Base-by-base conservation (phyloP, 768 basidiomycete genomes). In the Leccinum subgranulosum region DNA sequence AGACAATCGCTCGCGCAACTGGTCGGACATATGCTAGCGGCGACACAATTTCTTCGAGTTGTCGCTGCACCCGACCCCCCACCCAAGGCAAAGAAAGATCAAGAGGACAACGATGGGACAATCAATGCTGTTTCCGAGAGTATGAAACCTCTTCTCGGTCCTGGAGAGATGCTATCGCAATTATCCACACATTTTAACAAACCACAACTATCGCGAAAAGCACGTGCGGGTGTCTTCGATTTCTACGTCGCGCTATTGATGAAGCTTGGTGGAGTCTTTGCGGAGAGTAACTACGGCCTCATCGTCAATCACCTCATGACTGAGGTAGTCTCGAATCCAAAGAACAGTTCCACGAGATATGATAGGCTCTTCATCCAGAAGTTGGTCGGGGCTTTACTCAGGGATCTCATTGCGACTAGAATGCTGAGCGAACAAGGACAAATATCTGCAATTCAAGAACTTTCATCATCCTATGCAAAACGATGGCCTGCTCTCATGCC, bases 401-500 rank as follows among this genome's bases (percentile, higher is more conserved):
- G 94, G 51, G 92, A 97, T 63, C 80, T 98, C 27, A 85, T 99
- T 46, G 93, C 92, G 2, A 85, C 90, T 2, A 77, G 95, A 58
- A 87, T 97, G 81, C 74, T 98, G 61, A 90, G 90, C 58, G 96
- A 99, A 66, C 92, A 94, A 67, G 95, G 90, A 0, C 96, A 98
- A 72, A 95, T 98, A 48, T 77, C 79, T 27, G 95, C 95, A 2
- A 90, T 97, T 33, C 86, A 90, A 64, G 95, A 97, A 62, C 76
- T 97, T 43, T 86, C 91, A 0, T 86, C 79, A 34, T 77, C 81
- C 4, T 97, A 93, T 69, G 76, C 97, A 58, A 93, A 90, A 71
- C 82, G 92, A 53, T 98, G 94, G 93, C 94, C 94, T 1, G 88
- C 92, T 0, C 83, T 96, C 73, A 86, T 98, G 82, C 93, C 93